A percentile compares a stretch with the other conserved stretches of the same genome.
These are phyloP conservation scores for Parafenestella ontariensis DNA, from an alignment of 2,329 filamentous ascomycete genomes.

Conservation along the genomic window DNA sequence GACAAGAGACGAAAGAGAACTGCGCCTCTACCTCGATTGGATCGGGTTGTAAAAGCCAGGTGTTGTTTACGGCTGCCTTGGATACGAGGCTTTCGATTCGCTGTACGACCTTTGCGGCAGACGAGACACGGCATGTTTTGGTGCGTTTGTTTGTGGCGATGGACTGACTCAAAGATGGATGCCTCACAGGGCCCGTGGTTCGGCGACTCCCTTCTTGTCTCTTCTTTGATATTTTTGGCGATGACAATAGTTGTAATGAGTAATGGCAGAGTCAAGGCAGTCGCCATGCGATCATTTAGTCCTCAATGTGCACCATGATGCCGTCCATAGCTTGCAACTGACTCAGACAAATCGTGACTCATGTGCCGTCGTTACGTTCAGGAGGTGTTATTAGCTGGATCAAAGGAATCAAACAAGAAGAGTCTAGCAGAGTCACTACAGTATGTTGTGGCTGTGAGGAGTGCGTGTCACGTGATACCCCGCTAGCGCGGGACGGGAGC, in stretches of 20 bases:
- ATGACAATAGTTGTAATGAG: conserved; percentile 14
- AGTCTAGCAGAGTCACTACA: background rate
- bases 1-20: background rate
- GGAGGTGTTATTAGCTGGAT: background rate
- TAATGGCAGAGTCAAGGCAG: conserved; percentile 14
- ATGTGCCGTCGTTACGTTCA: background rate
- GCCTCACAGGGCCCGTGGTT: background rate
- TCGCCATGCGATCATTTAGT: background rate
- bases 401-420: background rate
- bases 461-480: conserved; percentile 7
- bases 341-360: background rate
- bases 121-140: background rate
- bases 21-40: background rate
- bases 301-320: background rate
- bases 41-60: background rate
- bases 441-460: background rate
- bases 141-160: background rate
- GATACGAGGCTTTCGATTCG: background rate
- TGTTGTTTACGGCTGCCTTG: background rate
- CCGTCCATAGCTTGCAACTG: background rate
- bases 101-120: background rate
- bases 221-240: background rate
- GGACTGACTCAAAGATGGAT: background rate
- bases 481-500: conserved; percentile 22
- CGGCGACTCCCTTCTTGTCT: background rate